Conservation (phyloP, 1,284 basidiomycete genomes). For the Ceratobasidium sp. region DNA sequence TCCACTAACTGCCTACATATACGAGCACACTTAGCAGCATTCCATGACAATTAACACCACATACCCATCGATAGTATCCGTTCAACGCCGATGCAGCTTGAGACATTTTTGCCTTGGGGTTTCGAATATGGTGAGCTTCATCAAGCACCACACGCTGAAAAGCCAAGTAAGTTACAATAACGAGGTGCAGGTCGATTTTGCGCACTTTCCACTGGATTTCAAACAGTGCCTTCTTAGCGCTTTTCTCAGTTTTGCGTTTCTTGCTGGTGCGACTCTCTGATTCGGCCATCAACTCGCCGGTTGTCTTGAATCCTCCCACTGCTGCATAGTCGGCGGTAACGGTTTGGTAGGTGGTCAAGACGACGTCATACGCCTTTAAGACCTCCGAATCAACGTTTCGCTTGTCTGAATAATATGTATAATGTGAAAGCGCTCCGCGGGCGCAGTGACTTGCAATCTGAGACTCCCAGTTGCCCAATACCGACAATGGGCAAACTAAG, state of each 20-base stretch:
- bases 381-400: constrained; percentile 68
- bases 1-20: constrained; percentile 64
- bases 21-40: background rate
- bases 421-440: constrained; percentile 61
- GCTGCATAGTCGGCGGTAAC: constrained; percentile 47
- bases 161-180: background rate
- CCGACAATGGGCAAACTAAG: constrained; percentile 83
- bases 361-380: constrained; percentile 74
- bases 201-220: constrained; percentile 79
- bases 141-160: constrained; percentile 79
- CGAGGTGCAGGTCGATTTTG: background rate
- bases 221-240: constrained; percentile 60
- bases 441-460: constrained; percentile 82
- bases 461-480: constrained; percentile 90
- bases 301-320: constrained; percentile 31
- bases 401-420: constrained; percentile 72
- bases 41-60: constrained; percentile 42
- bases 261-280: constrained; percentile 45
- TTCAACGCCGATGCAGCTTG: constrained; percentile 70
- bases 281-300: constrained; percentile 30
- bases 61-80: constrained; percentile 78
- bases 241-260: constrained; percentile 47
- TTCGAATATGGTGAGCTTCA: constrained; percentile 87
- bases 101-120: constrained; percentile 84
- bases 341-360: constrained; percentile 90